Evolutionary conservation across 2,329 filamentous ascomycete genomes (phyloP).

Genomic region (Talaromyces sp.): DNA sequence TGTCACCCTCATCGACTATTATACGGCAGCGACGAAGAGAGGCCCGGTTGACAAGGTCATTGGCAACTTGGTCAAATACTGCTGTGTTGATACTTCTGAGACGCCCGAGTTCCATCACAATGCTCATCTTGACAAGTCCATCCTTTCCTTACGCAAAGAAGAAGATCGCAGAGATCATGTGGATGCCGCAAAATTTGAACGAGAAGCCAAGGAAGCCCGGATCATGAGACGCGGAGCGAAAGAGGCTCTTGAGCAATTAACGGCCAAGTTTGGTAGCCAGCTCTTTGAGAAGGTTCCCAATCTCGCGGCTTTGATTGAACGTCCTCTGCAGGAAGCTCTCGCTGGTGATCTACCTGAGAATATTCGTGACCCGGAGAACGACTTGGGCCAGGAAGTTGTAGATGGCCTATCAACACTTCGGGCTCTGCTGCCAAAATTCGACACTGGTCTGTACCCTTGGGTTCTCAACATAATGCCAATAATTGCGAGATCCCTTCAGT

Average conservation of each 20-base stretch:
- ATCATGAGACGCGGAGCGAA: constrained; percentile 91
- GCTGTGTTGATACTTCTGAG: constrained; percentile 94
- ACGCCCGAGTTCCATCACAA: constrained; percentile 92
- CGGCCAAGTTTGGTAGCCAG: constrained; percentile 68
- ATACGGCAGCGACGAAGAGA: constrained; percentile 71
- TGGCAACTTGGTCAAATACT: constrained; percentile 92
- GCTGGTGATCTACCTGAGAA: constrained; percentile 64
- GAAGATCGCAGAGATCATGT: constrained; percentile 91
- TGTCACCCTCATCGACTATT: constrained; percentile 76
- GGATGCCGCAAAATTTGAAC: constrained; percentile 83
- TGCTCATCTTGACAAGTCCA: constrained; percentile 68
- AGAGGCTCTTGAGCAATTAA: constrained; percentile 84
- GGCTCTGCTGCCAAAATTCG: constrained; percentile 85
- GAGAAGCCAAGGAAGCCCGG: constrained; percentile 79
- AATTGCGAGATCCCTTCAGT: constrained; percentile 82
- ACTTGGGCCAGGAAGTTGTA: constrained; percentile 84
- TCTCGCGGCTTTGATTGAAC: constrained; percentile 72
- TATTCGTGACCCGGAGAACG: constrained; percentile 66
- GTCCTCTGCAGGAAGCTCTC: constrained; percentile 71
- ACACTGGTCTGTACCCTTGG: constrained; percentile 69
- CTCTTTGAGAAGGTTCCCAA: constrained; percentile 82
- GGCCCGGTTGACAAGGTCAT: constrained; percentile 94
- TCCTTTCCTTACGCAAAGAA: constrained; percentile 92
- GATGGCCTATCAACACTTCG: constrained; percentile 90
- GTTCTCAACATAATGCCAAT: constrained; percentile 78